A percentile compares a stretch with the other conserved stretches of the same genome.
Evolutionary conservation across 352 stramenopile genomes (phyloP).

Genomic region (Phytophthora tentaculata): DNA sequence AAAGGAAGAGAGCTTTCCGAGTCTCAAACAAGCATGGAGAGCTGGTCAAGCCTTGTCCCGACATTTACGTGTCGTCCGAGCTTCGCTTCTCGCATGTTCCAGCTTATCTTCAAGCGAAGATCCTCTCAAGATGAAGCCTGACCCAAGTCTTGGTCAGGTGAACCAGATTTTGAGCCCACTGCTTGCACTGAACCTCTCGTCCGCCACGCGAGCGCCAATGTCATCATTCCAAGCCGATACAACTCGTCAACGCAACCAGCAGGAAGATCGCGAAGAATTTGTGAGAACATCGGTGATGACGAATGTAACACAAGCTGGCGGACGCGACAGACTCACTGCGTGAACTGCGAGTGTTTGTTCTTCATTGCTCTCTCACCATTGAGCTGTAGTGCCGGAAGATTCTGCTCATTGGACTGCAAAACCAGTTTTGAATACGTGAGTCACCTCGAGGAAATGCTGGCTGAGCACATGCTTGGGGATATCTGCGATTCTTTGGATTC

Average conservation of each 20-base stretch:
- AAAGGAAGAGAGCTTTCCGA: constrained; percentile 14
- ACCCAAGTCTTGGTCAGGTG: constrained; percentile 28
- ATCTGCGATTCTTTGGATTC: constrained; percentile 15
- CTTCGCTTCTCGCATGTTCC: constrained; percentile 24
- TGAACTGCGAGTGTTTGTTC: constrained; percentile 36
- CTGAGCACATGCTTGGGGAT: constrained; percentile 30
- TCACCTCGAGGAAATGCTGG: constrained; percentile 32
- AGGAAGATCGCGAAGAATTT: background rate
- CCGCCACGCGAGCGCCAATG: constrained; percentile 16
- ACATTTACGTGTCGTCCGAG: background rate
- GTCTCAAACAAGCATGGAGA: background rate
- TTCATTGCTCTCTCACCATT: constrained; percentile 28
- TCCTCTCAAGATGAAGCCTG: background rate
- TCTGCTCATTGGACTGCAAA: constrained; percentile 59
- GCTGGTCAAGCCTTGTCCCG: background rate
- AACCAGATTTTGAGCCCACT: background rate
- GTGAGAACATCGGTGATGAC: background rate
- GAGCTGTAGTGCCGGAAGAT: constrained; percentile 9
- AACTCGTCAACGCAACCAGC: background rate
- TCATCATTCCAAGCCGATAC: constrained; percentile 9
- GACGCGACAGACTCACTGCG: constrained; percentile 23
- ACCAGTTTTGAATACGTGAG: constrained; percentile 42
- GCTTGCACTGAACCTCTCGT: background rate
- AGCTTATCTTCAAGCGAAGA: constrained; percentile 23
- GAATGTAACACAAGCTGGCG: constrained; percentile 18